Conservation (phyloP, 352 stramenopile genomes). For the Thraustotheca clavata region DNA sequence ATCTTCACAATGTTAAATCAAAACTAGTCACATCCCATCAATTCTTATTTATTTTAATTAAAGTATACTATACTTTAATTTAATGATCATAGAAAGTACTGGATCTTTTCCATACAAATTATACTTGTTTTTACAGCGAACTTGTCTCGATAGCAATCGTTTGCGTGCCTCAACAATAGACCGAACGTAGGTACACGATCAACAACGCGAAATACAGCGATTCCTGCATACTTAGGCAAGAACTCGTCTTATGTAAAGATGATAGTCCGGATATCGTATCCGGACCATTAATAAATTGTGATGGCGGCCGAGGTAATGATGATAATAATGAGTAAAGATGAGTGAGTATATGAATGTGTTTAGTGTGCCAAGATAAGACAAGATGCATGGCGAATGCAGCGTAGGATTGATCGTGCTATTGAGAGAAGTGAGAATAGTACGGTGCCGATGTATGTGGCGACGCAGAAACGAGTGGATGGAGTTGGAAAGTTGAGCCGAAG, state of each 20-base stretch:
- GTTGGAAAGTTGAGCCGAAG: constrained; percentile 3
- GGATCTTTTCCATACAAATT: too few species aligned
- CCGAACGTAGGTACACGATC: too few species aligned
- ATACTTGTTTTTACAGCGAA: too few species aligned
- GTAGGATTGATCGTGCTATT: background rate
- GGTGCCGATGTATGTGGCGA: background rate
- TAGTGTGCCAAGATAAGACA: background rate
- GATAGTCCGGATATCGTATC: background rate
- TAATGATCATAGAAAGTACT: background rate
- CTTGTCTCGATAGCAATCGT: too few species aligned
- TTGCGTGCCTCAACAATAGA: too few species aligned
- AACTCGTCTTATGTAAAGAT: too few species aligned
- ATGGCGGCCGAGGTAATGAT: constrained; percentile 3
- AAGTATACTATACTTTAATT: background rate
- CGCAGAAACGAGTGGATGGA: background rate
- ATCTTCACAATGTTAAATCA: background rate
- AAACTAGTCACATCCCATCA: background rate
- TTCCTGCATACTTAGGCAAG: too few species aligned
- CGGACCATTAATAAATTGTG: constrained; percentile 5
- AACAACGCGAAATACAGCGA: too few species aligned
- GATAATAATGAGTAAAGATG: background rate
- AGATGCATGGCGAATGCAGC: constrained; percentile 13
- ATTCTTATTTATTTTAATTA: background rate
- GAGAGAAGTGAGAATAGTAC: constrained; percentile 1
- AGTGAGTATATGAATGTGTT: background rate